These are phyloP conservation scores for Cucurbita ficifolia DNA, from an alignment of 306 rosid genomes.

Conservation along the genomic window DNA sequence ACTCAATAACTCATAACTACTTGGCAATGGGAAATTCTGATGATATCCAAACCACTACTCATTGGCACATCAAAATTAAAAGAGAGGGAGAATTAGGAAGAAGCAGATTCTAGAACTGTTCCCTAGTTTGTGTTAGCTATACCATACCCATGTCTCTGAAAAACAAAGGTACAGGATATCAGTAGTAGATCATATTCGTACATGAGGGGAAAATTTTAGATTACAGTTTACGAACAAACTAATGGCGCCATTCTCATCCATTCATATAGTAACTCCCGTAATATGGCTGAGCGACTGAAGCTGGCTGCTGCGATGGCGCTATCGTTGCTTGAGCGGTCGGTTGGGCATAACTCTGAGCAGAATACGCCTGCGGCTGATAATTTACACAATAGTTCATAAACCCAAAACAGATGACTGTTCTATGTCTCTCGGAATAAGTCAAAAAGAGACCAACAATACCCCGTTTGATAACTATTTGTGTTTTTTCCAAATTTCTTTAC, in stretches of 20 bases:
- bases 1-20: not conserved
- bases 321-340: constrained; percentile 26
- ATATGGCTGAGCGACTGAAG: constrained; percentile 73
- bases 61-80: not conserved
- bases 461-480: no score
- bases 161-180: constrained; percentile 7
- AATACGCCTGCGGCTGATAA: constrained; percentile 47
- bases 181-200: not conserved
- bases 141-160: constrained; percentile 10
- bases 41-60: not conserved
- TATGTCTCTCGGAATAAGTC: no score
- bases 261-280: constrained; percentile 61
- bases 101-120: not conserved
- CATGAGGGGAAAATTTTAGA: constrained; percentile 1
- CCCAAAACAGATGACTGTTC: not conserved
- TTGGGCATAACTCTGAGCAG: constrained; percentile 64
- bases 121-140: constrained; percentile 7
- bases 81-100: not conserved
- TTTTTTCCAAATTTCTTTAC: no score
- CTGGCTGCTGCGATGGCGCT: constrained; percentile 53
- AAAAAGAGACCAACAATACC: no score
- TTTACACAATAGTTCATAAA: not conserved
- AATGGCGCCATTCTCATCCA: not conserved
- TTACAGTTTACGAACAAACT: not conserved
- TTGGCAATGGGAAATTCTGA: not conserved